phyloP scores from a whole-genome alignment of 1,284 basidiomycete species.

The Cerioporus squamosus region DNA sequence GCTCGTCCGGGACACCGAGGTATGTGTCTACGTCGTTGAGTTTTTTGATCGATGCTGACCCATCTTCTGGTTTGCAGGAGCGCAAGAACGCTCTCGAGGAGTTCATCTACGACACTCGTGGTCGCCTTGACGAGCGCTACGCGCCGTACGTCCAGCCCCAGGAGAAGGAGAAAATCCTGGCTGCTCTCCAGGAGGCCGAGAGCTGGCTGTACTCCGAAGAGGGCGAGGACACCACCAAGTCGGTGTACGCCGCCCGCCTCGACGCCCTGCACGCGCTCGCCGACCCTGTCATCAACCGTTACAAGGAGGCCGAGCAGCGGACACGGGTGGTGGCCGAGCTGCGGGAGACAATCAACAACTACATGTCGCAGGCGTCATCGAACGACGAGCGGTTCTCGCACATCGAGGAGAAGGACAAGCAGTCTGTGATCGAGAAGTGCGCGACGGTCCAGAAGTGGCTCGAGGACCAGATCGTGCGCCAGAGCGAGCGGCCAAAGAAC shows the following conservation, averaged over 20 bases:
- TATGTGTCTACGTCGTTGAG: conserved; percentile 35
- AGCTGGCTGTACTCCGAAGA: conserved; percentile 97
- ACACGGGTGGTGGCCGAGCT: conserved; percentile 72
- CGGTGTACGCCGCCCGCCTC: conserved; percentile 66
- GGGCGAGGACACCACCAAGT: conserved; percentile 93
- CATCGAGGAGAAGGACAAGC: conserved; percentile 88
- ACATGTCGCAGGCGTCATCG: conserved; percentile 81
- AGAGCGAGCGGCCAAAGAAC: conserved; percentile 87
- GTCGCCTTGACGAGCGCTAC: conserved; percentile 89
- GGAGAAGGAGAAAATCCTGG: conserved; percentile 81
- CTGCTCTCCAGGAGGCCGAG: conserved; percentile 76
- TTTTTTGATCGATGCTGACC: background rate
- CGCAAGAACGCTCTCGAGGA: conserved; percentile 97
- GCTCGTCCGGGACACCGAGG: conserved; percentile 94
- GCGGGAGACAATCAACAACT: conserved; percentile 85
- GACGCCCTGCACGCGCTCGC: conserved; percentile 83
- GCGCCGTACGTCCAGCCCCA: conserved; percentile 69
- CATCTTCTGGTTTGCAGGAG: conserved; percentile 55
- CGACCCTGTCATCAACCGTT: conserved; percentile 83
- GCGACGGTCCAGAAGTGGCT: conserved; percentile 92
- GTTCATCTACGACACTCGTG: conserved; percentile 93
- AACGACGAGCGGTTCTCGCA: conserved; percentile 85
- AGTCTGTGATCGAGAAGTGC: conserved; percentile 78
- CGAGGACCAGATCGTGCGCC: conserved; percentile 85
- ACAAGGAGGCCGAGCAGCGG: conserved; percentile 82